phyloP scores from a whole-genome alignment of 768 basidiomycete species.

The Hortiboletus flavorubellus region DNA sequence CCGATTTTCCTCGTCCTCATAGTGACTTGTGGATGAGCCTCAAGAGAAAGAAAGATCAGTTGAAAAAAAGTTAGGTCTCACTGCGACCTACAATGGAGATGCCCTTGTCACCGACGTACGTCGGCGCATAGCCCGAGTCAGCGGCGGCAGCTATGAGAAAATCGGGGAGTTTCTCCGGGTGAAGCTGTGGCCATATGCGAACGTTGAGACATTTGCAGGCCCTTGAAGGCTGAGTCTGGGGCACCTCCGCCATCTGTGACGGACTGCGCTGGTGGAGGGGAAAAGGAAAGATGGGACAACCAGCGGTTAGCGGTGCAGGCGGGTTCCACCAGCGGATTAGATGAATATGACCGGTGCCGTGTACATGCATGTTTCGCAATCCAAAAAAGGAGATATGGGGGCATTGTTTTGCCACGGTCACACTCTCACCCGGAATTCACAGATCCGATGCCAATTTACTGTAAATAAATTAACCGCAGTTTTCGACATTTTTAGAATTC shows the following conservation, averaged over 20 bases:
- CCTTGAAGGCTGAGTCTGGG: slow-evolving; percentile 29
- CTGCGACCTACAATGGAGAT: slow-evolving; percentile 54
- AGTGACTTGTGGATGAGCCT: slow-evolving; percentile 71
- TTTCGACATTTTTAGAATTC: slow-evolving; percentile 11
- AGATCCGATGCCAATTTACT: background rate
- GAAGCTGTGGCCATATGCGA: slow-evolving; percentile 43
- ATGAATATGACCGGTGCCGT: slow-evolving; percentile 34
- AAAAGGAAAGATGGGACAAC: slow-evolving; percentile 15
- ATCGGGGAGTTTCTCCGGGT: slow-evolving; percentile 29
- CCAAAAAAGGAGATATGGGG: slow-evolving; percentile 23
- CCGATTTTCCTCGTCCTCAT: slow-evolving; percentile 55
- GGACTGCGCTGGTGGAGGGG: slow-evolving; percentile 15
- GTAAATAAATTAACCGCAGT: background rate
- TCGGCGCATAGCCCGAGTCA: slow-evolving; percentile 44
- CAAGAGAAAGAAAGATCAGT: slow-evolving; percentile 10
- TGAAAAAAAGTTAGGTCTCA: background rate
- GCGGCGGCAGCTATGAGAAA: slow-evolving; percentile 28
- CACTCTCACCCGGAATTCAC: background rate
- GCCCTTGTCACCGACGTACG: slow-evolving; percentile 67
- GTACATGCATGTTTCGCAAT: slow-evolving; percentile 22
- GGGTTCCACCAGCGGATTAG: slow-evolving; percentile 27
- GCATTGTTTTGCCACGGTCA: slow-evolving; percentile 21
- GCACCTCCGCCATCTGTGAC: slow-evolving; percentile 23
- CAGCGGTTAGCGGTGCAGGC: slow-evolving; percentile 27
- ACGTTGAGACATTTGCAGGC: slow-evolving; percentile 76